Conservation (phyloP, 2,329 filamentous ascomycete species). For the Pseudopithomyces chartarum region DNA sequence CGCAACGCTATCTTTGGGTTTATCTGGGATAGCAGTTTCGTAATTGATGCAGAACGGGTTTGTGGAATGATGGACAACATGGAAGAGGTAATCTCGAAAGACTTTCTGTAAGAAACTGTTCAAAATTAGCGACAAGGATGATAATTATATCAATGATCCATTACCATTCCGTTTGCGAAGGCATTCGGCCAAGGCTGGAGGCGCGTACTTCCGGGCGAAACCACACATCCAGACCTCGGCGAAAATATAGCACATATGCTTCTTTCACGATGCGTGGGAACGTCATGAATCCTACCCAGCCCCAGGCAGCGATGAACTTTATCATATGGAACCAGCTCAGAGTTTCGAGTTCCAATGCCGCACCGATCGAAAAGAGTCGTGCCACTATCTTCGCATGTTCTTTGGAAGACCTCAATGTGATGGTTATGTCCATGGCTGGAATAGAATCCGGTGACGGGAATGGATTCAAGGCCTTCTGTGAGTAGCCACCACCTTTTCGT, state of each 20-base stretch:
- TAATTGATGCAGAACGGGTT: conserved; percentile 59
- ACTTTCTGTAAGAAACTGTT: conserved; percentile 41
- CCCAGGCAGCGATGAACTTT: conserved; percentile 62
- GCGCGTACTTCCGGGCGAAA: conserved; percentile 66
- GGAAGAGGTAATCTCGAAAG: conserved; percentile 47
- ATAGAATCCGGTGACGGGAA: conserved; percentile 37
- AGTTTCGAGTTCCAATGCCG: conserved; percentile 55
- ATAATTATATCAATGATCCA: background rate
- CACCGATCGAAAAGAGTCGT: conserved; percentile 60
- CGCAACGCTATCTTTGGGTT: conserved; percentile 20
- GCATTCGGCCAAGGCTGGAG: conserved; percentile 60
- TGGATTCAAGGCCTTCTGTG: conserved; percentile 53
- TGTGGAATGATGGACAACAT: conserved; percentile 56
- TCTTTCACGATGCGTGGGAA: conserved; percentile 69
- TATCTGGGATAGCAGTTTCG: conserved; percentile 53
- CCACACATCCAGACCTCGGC: conserved; percentile 65
- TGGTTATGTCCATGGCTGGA: conserved; percentile 60
- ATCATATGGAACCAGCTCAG: conserved; percentile 53
- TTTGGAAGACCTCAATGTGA: conserved; percentile 66
- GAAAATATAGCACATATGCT: conserved; percentile 63
- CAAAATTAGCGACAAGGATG: conserved; percentile 13
- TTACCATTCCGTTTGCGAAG: conserved; percentile 45
- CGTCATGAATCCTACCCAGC: conserved; percentile 70
- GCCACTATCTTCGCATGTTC: conserved; percentile 65
- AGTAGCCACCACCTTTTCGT: conserved; percentile 52